Percentiles rank a stretch among this genome's conserved stretches.
Evolutionary conservation across 2,329 filamentous ascomycete genomes (phyloP).

Genomic region (Fusarium sp.): DNA sequence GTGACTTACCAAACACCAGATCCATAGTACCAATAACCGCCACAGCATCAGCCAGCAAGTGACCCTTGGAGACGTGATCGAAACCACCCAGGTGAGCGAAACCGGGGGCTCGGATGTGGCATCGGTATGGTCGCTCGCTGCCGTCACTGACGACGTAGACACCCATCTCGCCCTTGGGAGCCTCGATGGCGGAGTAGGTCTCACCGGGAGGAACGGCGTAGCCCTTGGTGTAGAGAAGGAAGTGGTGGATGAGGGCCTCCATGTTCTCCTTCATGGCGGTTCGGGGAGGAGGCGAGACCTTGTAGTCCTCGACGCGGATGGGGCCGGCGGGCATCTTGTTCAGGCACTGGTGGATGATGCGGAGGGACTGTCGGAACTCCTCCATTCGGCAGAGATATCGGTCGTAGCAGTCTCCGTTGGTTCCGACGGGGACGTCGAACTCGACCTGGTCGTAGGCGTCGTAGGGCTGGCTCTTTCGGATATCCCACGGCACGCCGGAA

Average conservation of each 20-base stretch:
- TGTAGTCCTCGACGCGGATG: constrained; percentile 97
- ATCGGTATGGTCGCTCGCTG: constrained; percentile 94
- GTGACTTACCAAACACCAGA: constrained; percentile 82
- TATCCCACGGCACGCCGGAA: constrained; percentile 94
- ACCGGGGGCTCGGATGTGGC: constrained; percentile 95
- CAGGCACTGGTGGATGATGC: constrained; percentile 98
- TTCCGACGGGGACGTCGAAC: constrained; percentile 95
- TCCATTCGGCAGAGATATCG: constrained; percentile 99
- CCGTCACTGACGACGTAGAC: constrained; percentile 97
- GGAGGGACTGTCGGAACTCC: constrained; percentile 97
- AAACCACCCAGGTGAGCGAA: constrained; percentile 96
- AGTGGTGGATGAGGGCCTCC: constrained; percentile 99
- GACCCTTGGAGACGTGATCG: constrained; percentile 91
- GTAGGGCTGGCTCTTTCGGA: constrained; percentile 96
- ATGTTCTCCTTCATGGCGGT: constrained; percentile 99
- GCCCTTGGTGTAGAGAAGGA: constrained; percentile 98
- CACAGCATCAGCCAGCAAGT: constrained; percentile 94
- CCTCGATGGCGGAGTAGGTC: constrained; percentile 98
- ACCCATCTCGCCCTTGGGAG: constrained; percentile 99
- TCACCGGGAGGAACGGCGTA: constrained; percentile 97
- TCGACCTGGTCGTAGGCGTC: constrained; percentile 98
- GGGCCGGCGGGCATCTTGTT: constrained; percentile 99
- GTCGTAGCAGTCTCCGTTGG: constrained; percentile 99
- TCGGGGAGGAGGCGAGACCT: constrained; percentile 94
- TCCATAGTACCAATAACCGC: constrained; percentile 94